Percentiles rank a stretch among this genome's conserved stretches.
Evolutionary conservation across 768 basidiomycete species (phyloP).

Genomic region (Boletus speciosus): DNA sequence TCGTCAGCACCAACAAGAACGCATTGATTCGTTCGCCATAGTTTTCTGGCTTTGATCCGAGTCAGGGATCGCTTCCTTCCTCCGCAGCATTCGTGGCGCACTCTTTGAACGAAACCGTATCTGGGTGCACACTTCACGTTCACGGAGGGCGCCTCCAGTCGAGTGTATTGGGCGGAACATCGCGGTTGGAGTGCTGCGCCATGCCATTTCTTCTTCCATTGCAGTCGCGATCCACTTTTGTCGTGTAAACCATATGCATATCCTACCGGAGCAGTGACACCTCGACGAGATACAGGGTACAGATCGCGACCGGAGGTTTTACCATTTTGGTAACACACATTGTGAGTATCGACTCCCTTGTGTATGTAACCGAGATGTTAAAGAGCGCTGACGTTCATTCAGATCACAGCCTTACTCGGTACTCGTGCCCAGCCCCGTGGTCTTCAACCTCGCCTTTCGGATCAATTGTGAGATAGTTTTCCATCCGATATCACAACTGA

Average conservation of each 20-base stretch:
- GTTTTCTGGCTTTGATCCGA: constrained; percentile 25
- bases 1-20: constrained; percentile 5
- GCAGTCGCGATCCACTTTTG: constrained; percentile 6
- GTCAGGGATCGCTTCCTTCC: constrained; percentile 20
- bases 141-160: neutral
- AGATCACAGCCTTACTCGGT: constrained; percentile 8
- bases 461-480: constrained; percentile 9
- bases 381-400: constrained; percentile 8
- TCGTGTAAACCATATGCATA: constrained; percentile 12
- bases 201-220: constrained; percentile 12
- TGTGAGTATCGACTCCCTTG: constrained; percentile 9
- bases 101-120: constrained; percentile 11
- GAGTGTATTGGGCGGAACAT: constrained; percentile 13
- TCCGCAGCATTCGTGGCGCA: constrained; percentile 8
- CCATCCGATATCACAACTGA: constrained; percentile 17
- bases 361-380: constrained; percentile 8
- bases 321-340: neutral
- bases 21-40: constrained; percentile 6
- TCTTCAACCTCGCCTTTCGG: neutral
- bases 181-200: constrained; percentile 11
- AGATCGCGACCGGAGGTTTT: constrained; percentile 14
- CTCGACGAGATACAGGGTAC: constrained; percentile 20
- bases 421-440: constrained; percentile 8
- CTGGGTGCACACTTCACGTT: constrained; percentile 3
- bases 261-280: constrained; percentile 1